Evolutionary conservation across 2,329 filamentous ascomycete genomes (phyloP).

Genomic region (Ophiostoma sp.): DNA sequence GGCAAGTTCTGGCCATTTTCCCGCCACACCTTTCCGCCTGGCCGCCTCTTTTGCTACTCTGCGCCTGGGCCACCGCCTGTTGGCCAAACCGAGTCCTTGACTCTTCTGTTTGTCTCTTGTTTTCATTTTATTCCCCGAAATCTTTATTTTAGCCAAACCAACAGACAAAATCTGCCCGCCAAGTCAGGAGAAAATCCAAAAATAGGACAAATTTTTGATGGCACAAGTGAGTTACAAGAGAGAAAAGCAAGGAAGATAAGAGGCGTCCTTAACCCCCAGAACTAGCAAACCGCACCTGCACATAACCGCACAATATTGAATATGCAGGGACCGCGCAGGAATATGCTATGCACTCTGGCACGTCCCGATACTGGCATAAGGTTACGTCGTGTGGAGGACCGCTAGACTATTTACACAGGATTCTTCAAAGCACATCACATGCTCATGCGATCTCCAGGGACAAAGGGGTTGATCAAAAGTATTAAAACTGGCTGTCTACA

Average conservation of each 20-base stretch:
- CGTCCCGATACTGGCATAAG: constrained; percentile 6
- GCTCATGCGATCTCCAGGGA: background rate
- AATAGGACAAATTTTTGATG: background rate
- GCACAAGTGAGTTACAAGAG: background rate
- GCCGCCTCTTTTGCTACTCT: background rate
- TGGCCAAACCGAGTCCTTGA: background rate
- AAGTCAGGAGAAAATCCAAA: background rate
- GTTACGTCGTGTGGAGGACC: background rate
- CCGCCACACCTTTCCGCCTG: background rate
- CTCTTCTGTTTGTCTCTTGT: background rate
- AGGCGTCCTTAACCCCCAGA: no score
- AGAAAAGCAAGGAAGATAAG: background rate
- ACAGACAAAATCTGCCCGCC: background rate
- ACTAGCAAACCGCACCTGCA: background rate
- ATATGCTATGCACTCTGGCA: constrained; percentile 14
- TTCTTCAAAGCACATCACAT: background rate
- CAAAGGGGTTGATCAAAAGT: background rate
- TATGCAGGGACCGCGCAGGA: constrained; percentile 8
- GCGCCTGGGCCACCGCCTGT: background rate
- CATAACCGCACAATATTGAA: background rate
- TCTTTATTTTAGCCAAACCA: background rate
- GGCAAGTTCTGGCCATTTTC: background rate
- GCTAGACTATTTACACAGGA: background rate
- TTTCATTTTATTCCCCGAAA: background rate
- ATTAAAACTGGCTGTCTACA: background rate